phyloP scores from a whole-genome alignment of 805 yeast genomes.

The Blastobotrys parvus region DNA sequence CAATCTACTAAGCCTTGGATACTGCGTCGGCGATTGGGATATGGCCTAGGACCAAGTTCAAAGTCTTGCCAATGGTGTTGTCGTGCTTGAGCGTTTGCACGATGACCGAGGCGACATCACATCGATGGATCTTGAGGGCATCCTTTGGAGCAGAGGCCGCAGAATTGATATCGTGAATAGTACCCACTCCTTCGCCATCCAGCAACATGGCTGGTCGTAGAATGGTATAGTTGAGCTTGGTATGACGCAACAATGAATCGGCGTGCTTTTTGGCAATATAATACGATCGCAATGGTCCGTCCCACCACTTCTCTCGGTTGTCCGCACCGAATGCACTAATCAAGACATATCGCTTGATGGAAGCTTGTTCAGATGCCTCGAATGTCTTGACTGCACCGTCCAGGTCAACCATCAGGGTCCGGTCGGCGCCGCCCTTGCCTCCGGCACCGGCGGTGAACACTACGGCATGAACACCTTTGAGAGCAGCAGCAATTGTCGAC shows the following conservation, averaged over 20 bases:
- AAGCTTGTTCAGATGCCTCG: constrained; percentile 43
- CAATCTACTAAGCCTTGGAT: constrained; percentile 1
- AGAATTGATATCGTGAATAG: constrained; percentile 28
- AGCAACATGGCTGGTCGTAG: constrained; percentile 44
- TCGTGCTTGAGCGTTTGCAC: constrained; percentile 21
- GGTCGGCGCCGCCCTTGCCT: constrained; percentile 39
- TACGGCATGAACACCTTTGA: constrained; percentile 46
- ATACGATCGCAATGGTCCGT: constrained; percentile 36
- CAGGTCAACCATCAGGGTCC: constrained; percentile 45
- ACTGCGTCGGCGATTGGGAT: constrained; percentile 21
- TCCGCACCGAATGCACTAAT: constrained; percentile 51
- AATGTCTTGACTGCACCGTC: constrained; percentile 52
- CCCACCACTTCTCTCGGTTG: constrained; percentile 39
- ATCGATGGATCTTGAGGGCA: constrained; percentile 35
- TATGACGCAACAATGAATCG: constrained; percentile 37
- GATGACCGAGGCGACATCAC: constrained; percentile 47
- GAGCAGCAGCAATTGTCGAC: constrained; percentile 29
- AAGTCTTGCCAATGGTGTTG: constrained; percentile 35
- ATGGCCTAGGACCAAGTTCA: constrained; percentile 39
- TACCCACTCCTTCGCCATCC: constrained; percentile 37
- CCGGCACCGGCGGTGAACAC: constrained; percentile 59
- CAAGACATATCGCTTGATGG: constrained; percentile 39
- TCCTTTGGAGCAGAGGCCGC: constrained; percentile 16
- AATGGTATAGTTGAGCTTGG: constrained; percentile 45
- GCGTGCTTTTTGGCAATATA: constrained; percentile 57